Percentiles rank a stretch among this genome's conserved stretches.
These are phyloP conservation scores for Gonapodya prolifera DNA, from an alignment of 192 early-diverging fungal genomes.

Conservation along the genomic window DNA sequence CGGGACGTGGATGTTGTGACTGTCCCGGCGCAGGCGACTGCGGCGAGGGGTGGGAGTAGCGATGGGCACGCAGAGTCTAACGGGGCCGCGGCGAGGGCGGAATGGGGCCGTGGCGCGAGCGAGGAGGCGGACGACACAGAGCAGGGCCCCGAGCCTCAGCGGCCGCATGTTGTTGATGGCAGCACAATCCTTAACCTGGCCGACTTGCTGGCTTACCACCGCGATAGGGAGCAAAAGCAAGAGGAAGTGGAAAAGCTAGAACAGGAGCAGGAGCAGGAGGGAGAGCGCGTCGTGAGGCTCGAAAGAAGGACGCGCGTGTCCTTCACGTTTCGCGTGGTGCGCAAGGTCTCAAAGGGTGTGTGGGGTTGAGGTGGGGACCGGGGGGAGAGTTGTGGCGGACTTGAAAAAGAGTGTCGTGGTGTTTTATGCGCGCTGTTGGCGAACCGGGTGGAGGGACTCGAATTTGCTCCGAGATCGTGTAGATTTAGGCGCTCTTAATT, in stretches of 20 bases:
- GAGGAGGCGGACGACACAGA: no score
- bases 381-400: no score
- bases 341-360: background rate
- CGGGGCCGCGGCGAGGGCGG: background rate
- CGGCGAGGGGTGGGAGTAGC: background rate
- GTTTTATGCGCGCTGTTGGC: no score
- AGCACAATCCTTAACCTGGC: background rate
- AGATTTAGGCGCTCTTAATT: no score
- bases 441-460: no score
- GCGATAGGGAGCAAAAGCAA: background rate
- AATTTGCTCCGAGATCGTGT: no score
- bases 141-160: no score
- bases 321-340: slow-evolving; percentile 3
- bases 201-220: background rate
- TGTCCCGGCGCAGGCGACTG: background rate
- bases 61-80: background rate
- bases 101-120: no score
- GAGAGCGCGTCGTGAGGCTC: background rate
- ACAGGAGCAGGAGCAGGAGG: no score
- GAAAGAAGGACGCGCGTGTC: background rate
- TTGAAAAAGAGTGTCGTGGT: no score
- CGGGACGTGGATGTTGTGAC: background rate
- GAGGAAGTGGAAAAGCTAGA: no score
- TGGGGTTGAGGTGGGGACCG: no score
- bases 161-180: background rate